These are phyloP conservation scores for Silene coronaria DNA, from an alignment of 179 eudicot genomes.

Conservation along the genomic window DNA sequence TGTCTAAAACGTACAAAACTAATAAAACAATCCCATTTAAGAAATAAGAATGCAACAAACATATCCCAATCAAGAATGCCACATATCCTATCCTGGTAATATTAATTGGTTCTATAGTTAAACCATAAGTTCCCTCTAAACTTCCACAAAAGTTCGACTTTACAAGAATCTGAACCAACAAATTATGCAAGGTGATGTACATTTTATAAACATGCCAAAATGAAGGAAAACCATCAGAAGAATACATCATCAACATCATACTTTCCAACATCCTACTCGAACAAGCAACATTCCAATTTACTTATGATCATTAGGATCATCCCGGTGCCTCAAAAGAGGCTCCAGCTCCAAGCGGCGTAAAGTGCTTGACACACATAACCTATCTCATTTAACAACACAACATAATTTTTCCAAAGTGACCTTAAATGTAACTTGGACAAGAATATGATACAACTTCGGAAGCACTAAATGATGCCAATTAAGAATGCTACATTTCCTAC, in stretches of 20 bases:
- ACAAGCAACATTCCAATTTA: not conserved
- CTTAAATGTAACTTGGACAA: not conserved
- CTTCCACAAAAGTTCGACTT: not conserved
- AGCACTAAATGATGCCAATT: not conserved
- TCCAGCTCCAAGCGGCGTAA: not conserved
- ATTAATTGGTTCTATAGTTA: not conserved
- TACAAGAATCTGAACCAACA: not conserved
- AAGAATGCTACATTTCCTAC: not conserved
- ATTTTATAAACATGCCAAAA: conserved; percentile 10
- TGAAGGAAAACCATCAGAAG: not conserved
- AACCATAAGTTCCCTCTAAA: not conserved
- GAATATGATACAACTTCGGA: not conserved
- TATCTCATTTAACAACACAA: not conserved
- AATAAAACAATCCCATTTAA: not conserved
- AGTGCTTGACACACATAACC: not conserved
- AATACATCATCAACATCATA: not conserved
- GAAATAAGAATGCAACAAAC: not conserved
- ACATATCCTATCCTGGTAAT: not conserved
- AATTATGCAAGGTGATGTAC: not conserved
- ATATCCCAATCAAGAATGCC: not conserved
- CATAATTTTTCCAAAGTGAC: not conserved
- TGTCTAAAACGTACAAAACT: not conserved
- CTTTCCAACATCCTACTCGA: not conserved
- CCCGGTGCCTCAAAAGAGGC: not conserved
- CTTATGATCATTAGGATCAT: not conserved